These are phyloP conservation scores for Ehretia macrophylla DNA, from an alignment of 257 asterid genomes.

Conservation along the genomic window DNA sequence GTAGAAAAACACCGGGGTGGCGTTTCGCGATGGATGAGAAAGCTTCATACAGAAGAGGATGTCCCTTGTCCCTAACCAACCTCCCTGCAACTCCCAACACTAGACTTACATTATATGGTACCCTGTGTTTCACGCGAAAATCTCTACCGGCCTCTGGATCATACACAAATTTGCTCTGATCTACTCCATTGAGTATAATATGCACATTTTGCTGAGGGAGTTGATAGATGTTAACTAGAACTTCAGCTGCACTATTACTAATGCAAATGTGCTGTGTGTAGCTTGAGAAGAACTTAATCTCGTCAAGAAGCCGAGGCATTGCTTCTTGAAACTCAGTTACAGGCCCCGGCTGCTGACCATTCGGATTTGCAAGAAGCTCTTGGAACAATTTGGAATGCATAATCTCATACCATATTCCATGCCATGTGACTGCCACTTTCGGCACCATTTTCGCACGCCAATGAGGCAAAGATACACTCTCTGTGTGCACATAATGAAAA, in stretches of 20 bases:
- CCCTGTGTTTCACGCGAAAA: conserved; percentile 13
- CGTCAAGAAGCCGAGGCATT: conserved; percentile 16
- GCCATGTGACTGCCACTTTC: conserved; percentile 27
- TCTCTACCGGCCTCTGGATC: conserved; percentile 2
- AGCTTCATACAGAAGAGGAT: conserved; percentile 15
- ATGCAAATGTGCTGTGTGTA: conserved; percentile 20
- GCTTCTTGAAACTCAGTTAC: conserved; percentile 26
- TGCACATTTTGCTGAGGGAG: conserved; percentile 25
- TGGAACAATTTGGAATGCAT: conserved; percentile 26
- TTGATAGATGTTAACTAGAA: conserved; percentile 22
- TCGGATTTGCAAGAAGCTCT: conserved; percentile 8
- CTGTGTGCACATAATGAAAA: conserved; percentile 16
- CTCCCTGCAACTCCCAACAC: conserved; percentile 24
- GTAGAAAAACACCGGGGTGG: conserved; percentile 9
- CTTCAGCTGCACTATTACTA: conserved; percentile 24
- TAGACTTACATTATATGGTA: conserved; percentile 18
- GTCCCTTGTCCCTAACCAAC: conserved; percentile 26
- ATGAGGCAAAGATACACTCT: conserved; percentile 21
- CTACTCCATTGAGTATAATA: conserved; percentile 24
- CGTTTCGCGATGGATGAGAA: conserved; percentile 5
- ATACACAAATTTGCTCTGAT: conserved; percentile 9
- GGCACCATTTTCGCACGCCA: conserved; percentile 26
- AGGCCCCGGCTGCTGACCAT: background rate
- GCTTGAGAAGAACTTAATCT: conserved; percentile 20
- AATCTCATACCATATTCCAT: conserved; percentile 31